Evolutionary conservation across 441 rosid species (phyloP), one percentile per base, ranked within the genome.

Genomic region (Mallotus repandus): DNA sequence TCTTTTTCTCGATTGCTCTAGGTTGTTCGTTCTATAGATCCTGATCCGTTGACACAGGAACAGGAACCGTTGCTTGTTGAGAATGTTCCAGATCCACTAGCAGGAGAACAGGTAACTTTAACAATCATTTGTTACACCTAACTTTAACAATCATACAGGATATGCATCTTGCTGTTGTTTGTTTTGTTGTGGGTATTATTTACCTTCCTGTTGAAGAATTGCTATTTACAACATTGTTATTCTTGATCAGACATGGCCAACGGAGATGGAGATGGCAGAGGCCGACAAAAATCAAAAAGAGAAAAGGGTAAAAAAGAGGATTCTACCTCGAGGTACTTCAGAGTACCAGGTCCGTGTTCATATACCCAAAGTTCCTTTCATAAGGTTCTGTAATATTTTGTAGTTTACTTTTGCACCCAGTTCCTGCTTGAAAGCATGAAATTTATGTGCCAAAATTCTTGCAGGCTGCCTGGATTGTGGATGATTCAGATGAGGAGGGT

Each of bases 381-480:
- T 63, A 54, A 55, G 22, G 32, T 5, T 21, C 1, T 57, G 12
- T 19, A 4, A 35, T 59, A 15, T 43, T 57, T 65, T 45, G 60
- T 67, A 11, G 22, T 54, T 45, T 50, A 18, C 48, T 63, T 10
- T 32, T 54, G 43, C 41, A 0, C 54, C 64, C 21, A 18, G 48
- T 53, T 63, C 56, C 29, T 55, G 13, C 52, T 25, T 58, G 55
- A 52, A 25, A 21, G 9, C 56, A 50, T 74, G 19, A 56, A 50
- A 57, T 13, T 7, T 55, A 1, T 46, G 15, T 4, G 69, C 53
- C 54, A 12, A 21, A 62, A 68, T 68, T 57, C 59, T 70, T 82
- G 70, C 88, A 95, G 99, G 99, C 98, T 81, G 93, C 98, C 78
- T 95, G 99, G 97, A 95, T 95, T 79, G 73, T 90, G 61, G 97